Base-by-base conservation (phyloP, 2,329 filamentous ascomycete genomes). In the Rhytidhysteron rufulum region DNA sequence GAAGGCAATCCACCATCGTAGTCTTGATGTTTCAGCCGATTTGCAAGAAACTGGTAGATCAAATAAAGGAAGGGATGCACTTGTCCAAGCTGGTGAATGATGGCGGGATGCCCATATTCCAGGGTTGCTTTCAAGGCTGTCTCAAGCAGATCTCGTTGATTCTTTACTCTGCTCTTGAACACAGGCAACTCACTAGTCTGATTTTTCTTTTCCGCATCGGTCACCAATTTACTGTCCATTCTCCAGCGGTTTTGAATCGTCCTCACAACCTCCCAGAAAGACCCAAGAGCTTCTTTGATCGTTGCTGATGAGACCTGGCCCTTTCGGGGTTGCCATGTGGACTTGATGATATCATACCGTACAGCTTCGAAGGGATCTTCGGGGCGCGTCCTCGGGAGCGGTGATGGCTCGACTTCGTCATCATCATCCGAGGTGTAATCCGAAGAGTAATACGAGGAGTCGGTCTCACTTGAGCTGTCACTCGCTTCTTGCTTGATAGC, bases 241-340 rank as follows among this genome's bases (percentile, higher is more conserved):
- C 80, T 81, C 79, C 79, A 83, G 27, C 74, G 68, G 56, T 83
- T 79, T 43, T 79, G 73, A 41, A 83, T 72, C 5, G 70, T 70
- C 54, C 77, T 77, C 43, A 82, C 66, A 32, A 82, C 66, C 35
- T 82, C 77, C 67, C 79, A 80, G 53, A 79, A 77, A 31, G 74
- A 70, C 36, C 71, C 70, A 47, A 83, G 66, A 32, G 74, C 75
- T 46, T 63, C 66, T 48, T 77, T 74, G 42, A 83, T 74, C 44
- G 73, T 73, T 19, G 75, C 72, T 13, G 69, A 64, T 40, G 67
- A 64, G 16, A 73, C 65, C 22, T 66, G 60, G 44, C 71, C 72
- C 46, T 74, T 76, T 44, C 73, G 73, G 33, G 75, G 73, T 35
- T 70, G 73, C 79, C 80, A 83, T 9, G 81, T 72, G 21, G 78